Conservation (phyloP, 2,329 filamentous ascomycete species). For the Paecilomyces fulvus region DNA sequence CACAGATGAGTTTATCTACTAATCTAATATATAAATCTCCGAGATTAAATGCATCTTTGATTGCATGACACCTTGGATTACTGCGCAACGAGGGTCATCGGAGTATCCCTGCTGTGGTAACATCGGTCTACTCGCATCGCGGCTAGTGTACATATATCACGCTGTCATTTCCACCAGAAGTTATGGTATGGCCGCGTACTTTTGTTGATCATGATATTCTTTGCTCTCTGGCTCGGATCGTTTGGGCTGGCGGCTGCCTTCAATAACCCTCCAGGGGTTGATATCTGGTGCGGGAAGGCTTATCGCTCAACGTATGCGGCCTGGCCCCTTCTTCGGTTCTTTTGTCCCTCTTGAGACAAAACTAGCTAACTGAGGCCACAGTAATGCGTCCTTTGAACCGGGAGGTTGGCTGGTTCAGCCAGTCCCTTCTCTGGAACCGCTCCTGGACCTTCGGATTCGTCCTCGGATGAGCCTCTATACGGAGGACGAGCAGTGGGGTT, state of each 20-base stretch:
- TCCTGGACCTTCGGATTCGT: slow-evolving; percentile 38
- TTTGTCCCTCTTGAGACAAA: slow-evolving; percentile 1
- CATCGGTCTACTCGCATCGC: neutral
- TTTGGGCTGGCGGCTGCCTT: slow-evolving; percentile 9
- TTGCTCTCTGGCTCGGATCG: neutral
- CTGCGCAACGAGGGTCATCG: neutral
- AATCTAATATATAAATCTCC: neutral
- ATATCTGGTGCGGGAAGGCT: slow-evolving; percentile 44
- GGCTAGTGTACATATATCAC: neutral
- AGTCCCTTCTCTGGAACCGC: slow-evolving; percentile 19
- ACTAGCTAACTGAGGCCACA: slow-evolving; percentile 9
- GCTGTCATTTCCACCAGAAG: neutral
- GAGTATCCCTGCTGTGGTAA: neutral
- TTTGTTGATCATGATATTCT: neutral
- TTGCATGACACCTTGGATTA: neutral
- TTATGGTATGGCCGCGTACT: neutral
- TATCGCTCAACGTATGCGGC: slow-evolving; percentile 30
- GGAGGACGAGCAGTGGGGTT: slow-evolving; percentile 28
- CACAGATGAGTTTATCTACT: neutral
- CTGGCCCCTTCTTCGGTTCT: neutral
- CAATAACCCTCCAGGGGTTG: slow-evolving; percentile 35
- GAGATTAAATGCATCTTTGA: neutral
- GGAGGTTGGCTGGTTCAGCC: slow-evolving; percentile 41
- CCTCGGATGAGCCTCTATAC: slow-evolving; percentile 43
- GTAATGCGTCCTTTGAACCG: slow-evolving; percentile 40